Percentiles rank a stretch among this genome's conserved stretches.
Conservation (phyloP, 768 basidiomycete species). For the Gloeopeniophorella convolvens region DNA sequence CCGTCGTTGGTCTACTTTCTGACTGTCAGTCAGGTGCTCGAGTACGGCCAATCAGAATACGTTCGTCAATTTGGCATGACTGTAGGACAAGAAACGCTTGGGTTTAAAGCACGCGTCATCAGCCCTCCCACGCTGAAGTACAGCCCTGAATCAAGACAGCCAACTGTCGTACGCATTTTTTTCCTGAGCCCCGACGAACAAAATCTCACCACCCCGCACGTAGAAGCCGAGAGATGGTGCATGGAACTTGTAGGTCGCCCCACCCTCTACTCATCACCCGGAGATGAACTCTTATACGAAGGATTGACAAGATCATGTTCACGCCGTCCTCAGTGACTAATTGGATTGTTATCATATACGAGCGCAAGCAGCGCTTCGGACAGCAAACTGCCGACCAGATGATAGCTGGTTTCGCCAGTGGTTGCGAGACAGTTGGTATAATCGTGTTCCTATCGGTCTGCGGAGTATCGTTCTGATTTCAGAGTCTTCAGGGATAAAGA, state of each 20-base stretch:
- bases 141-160: slow-evolving; percentile 46
- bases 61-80: slow-evolving; percentile 62
- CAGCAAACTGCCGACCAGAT: slow-evolving; percentile 42
- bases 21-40: slow-evolving; percentile 38
- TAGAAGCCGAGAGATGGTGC: slow-evolving; percentile 57
- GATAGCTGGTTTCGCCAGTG: slow-evolving; percentile 42
- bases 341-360: slow-evolving; percentile 65
- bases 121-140: slow-evolving; percentile 60
- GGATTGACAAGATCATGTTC: slow-evolving; percentile 68
- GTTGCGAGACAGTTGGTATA: slow-evolving; percentile 55
- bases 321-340: slow-evolving; percentile 42
- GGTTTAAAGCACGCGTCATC: slow-evolving; percentile 54
- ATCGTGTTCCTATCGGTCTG: too few species aligned
- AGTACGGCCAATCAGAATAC: slow-evolving; percentile 41
- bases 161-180: slow-evolving; percentile 44
- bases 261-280: neutral
- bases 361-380: slow-evolving; percentile 49
- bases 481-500: too few species aligned
- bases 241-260: slow-evolving; percentile 66
- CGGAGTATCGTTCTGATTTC: too few species aligned
- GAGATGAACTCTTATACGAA: slow-evolving; percentile 22
- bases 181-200: too few species aligned
- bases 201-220: too few species aligned
- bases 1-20: neutral
- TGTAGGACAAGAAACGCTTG: slow-evolving; percentile 47